phyloP scores from a whole-genome alignment of 208 protist species.

The Novymonas esmeraldas region DNA sequence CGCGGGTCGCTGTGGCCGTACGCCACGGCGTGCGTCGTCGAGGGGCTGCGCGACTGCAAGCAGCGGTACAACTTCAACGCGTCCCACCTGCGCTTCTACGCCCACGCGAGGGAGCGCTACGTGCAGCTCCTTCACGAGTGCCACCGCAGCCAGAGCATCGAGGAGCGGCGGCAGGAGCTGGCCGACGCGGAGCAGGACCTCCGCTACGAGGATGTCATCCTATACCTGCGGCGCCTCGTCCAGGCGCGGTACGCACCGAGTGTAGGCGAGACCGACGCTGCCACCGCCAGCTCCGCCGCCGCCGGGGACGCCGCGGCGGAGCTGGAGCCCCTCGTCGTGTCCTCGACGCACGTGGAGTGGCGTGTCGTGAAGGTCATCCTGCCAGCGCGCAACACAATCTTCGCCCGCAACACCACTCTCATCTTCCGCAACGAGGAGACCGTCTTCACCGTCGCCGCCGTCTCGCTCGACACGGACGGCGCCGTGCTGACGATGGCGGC shows the following conservation, averaged over 20 bases:
- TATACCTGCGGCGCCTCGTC: conserved; percentile 57
- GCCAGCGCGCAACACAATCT: conserved; percentile 37
- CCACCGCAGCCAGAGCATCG: conserved; percentile 49
- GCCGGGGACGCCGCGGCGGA: conserved; percentile 6
- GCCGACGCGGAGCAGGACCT: conserved; percentile 76
- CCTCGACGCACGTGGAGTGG: conserved; percentile 54
- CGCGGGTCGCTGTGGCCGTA: conserved; percentile 67
- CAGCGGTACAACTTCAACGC: conserved; percentile 81
- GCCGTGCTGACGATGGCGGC: conserved; percentile 20
- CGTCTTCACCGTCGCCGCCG: conserved; percentile 27
- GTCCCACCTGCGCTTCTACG: conserved; percentile 73
- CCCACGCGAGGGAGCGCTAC: conserved; percentile 63
- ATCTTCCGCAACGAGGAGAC: conserved; percentile 42
- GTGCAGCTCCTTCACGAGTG: conserved; percentile 70
- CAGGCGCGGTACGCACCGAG: conserved; percentile 42
- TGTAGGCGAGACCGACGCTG: neutral
- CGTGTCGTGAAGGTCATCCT: conserved; percentile 41
- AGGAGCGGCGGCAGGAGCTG: conserved; percentile 44
- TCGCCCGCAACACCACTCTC: conserved; percentile 22
- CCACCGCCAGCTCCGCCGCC: too few relatives aligned
- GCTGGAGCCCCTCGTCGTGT: conserved; percentile 19
- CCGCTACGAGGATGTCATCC: conserved; percentile 75
- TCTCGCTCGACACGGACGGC: conserved; percentile 33
- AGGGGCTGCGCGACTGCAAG: conserved; percentile 51
- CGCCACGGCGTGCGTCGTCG: conserved; percentile 48